Conservation (phyloP, 2,329 filamentous ascomycete genomes). For the Ascochyta rabiei region DNA sequence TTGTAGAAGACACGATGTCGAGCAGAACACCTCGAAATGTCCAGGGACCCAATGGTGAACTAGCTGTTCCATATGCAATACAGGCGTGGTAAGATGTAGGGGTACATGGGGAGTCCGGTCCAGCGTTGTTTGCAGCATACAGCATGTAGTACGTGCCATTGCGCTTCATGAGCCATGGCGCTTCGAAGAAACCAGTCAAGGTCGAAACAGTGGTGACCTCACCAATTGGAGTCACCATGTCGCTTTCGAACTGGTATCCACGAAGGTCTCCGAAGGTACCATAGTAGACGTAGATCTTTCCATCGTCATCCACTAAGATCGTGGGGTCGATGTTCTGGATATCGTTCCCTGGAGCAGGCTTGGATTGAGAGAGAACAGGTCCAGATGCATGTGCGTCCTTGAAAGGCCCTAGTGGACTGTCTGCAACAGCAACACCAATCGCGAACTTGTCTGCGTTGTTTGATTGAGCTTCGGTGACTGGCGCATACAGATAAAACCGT, state of each 20-base stretch:
- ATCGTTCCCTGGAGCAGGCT: neutral
- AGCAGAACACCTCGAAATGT: slow-evolving; percentile 45
- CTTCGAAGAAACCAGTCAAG: slow-evolving; percentile 49
- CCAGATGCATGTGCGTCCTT: slow-evolving; percentile 40
- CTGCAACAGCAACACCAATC: slow-evolving; percentile 49
- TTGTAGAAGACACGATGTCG: slow-evolving; percentile 48
- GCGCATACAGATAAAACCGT: slow-evolving; percentile 46
- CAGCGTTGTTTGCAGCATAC: slow-evolving; percentile 50
- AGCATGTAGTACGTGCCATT: slow-evolving; percentile 49
- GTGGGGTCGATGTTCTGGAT: slow-evolving; percentile 53
- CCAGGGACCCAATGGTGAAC: slow-evolving; percentile 47
- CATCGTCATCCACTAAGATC: slow-evolving; percentile 47
- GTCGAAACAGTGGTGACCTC: slow-evolving; percentile 26
- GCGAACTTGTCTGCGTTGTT: slow-evolving; percentile 45
- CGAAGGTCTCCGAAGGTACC: slow-evolving; percentile 48
- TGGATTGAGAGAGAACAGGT: neutral
- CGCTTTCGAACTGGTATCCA: slow-evolving; percentile 43
- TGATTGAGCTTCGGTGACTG: slow-evolving; percentile 38
- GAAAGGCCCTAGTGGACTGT: slow-evolving; percentile 46
- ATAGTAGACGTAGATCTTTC: slow-evolving; percentile 48
- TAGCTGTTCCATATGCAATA: slow-evolving; percentile 47
- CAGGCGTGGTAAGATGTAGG: slow-evolving; percentile 50
- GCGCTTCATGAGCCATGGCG: slow-evolving; percentile 49
- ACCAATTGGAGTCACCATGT: slow-evolving; percentile 47
- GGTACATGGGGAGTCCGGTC: slow-evolving; percentile 46